Evolutionary conservation across 2,329 filamentous ascomycete genomes (phyloP), one percentile per base, ranked within the genome.

Genomic region (Calonectria pteridis): DNA sequence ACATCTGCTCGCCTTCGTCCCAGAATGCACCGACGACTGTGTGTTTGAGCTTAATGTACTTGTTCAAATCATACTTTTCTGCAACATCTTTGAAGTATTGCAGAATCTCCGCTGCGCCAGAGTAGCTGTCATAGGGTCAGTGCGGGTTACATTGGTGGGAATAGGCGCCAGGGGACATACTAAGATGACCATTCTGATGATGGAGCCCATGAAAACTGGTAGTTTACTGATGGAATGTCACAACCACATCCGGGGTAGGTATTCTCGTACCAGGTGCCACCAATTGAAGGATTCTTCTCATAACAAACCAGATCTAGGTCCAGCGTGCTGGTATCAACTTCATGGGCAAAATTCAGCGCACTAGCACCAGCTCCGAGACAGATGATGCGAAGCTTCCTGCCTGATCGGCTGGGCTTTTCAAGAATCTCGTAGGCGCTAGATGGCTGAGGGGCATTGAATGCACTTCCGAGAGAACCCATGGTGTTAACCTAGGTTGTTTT

Each of bases 331-430:
- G 16, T 73, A 69, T 72, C 67, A 26, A 81, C 51, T 63, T 80
- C 77, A 23, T 80, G 78, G 23, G 77, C 77, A 31, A 83, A 65
- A 71, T 81, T 82, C 33, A 83, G 73, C 0, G 78, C 81, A 63
- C 79, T 81, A 63, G 78, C 80, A 58, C 81, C 81, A 67, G 78
- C 81, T n/a, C 81, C 81, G 20, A 82, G 74, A 49, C 76, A 79
- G 31, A 82, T 75, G 69, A 83, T 76, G 35, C 79, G 76, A n/a
- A 82, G 65, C 29, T 77, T 78, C n/a, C 79, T 71, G 26, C 75
- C 77, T 37, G 69, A 67, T 28, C 79, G 75, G 37, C 75, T 77
- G 35, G 79, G 75, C 70, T 80, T 76, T 51, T 81, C 79, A 14
- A 76, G 51, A 65, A 80, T 79, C 20, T 74, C 66, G 53, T 79